Evolutionary conservation across 441 rosid species (phyloP), one percentile per base, ranked within the genome.

Genomic region (Capsella rubella): DNA sequence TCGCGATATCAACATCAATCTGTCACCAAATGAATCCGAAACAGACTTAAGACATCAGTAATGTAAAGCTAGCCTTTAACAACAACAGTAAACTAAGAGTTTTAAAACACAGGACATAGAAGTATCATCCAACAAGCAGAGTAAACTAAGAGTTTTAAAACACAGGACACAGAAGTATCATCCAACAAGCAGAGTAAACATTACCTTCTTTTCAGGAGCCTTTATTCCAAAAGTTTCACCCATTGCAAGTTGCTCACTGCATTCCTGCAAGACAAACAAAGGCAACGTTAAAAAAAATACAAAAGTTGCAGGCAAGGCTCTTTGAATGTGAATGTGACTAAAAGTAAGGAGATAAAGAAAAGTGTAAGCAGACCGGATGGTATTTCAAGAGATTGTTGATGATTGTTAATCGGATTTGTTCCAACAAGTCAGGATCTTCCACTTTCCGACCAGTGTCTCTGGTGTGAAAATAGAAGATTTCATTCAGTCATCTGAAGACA

Each of bases 211-310:
- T 85, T 78, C 85, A 4, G 97, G 97, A 78, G 90, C 97, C 83
- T 83, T 84, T 78, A 95, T 81, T 82, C 99, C 97, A 82, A 95
- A 95, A 35, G 91, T 92, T 82, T 89, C 97, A 13, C 99, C 99
- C 94, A 95, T 81, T 28, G 99, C 99, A 78, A 95, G 97, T 76
- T 78, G 87, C 73, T 78, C 85, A 56, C 99, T 92, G 58, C 94
- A 92, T 87, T 95, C 99, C 99, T 92, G 68, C 31, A 63, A 79
- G 55, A 56, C 18, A 84, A 16, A 47, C 45, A 67, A 77, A 73
- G 39, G 55, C 13, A 72, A 62, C 28, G 34, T 64, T 72, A 13
- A 58, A 71, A n/a, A 58, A 6, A 8, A 21, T 1, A 40, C 47
- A 62, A 39, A 10, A 66, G 50, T 28, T 43, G 46, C 52, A 52